Base-by-base conservation (phyloP, 2,329 filamentous ascomycete genomes). In the Fusarium proliferatum region DNA sequence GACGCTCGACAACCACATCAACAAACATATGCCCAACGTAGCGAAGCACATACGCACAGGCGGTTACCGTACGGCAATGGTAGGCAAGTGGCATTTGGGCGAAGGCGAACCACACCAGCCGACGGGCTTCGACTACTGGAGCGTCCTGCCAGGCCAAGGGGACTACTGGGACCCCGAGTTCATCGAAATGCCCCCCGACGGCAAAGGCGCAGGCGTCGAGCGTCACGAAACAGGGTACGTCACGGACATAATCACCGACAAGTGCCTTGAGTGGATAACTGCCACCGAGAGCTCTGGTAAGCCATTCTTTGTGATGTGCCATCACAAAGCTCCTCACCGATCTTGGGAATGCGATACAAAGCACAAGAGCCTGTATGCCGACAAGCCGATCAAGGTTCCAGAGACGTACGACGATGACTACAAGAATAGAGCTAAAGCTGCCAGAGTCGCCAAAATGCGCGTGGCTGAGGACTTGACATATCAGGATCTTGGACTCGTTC, bases 231-330 rank as follows among this genome's bases (percentile, higher is more conserved):
- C 74, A 0, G 87, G 87, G 1, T 88, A 88, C 62, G 86, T 82
- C 1, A 88, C 86, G 0, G 86, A 88, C 41, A 84, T 88, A 66
- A 88, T 88, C 66, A 87, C 86, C 0, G 83, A 88, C 64, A 88
- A 87, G 76, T 83, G 80, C 30, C 69, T 88, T 9, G 74, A 83
- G 34, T 87, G 81, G 74, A 82, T 87, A 23, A 33, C 10, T 17
- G 21, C 21, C 21, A 49, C 46, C 6, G 74, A 79, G 39, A 52
- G 77, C 39, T 72, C 78, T 16, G 78, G 82, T 26, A 78, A 80
- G 12, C 86, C 86, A 0, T 88, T 88, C 77, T 88, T 88, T 73
- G 72, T 87, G 48, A 88, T 89, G 87, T 88, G 86, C 73, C 87
- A 88, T 69, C 87, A 89, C 76, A 89, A 89, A 71, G 87, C 87